Base-by-base conservation (phyloP, 345 rosid species). In the Viola odorata region DNA sequence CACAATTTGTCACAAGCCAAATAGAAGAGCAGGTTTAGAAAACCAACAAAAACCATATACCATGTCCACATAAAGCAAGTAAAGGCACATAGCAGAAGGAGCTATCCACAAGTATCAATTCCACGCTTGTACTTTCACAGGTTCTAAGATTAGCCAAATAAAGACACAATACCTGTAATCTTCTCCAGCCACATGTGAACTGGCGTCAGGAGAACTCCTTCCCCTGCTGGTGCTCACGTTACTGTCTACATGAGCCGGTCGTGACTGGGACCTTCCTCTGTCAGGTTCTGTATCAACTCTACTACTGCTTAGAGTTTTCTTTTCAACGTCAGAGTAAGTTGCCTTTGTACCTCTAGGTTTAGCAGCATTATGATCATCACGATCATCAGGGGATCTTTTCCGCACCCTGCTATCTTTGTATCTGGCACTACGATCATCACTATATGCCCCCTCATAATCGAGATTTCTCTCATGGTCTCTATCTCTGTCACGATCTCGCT, bases 371-470 rank as follows among this genome's bases (percentile, higher is more conserved):
- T 70, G 75, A 54, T 85, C 89, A 65, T 82, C 92, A 15, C 50
- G 78, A 54, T 86, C 88, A 58, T 82, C 88, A 8, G 87, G 88
- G 65, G 96, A 86, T 67, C 84, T 84, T 71, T 84, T 88, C 69
- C 72, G 75, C 69, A 79, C 88, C 74, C 81, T 82, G 66, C 77
- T 73, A 55, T 81, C 96, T 62, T 75, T 91, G 69, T 74, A 75
- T 67, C 82, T 80, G 40, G 63, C 72, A 70, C 75, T 75, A 17
- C 75, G 75, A 53, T 88, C 95, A 75, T 87, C 95, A 65, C 60
- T 44, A 50, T 61, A 60, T 12, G 62, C 57, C 53, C 67, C 75
- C 32, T 23, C 32, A 23, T 23, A 23, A 2, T 23, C 32, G 32
- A 23, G 32, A 23, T 23, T 23, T 23, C 32, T 23, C 58, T 87